phyloP scores from a whole-genome alignment of 2,329 filamentous ascomycete genomes.

The Talaromyces sp. region DNA sequence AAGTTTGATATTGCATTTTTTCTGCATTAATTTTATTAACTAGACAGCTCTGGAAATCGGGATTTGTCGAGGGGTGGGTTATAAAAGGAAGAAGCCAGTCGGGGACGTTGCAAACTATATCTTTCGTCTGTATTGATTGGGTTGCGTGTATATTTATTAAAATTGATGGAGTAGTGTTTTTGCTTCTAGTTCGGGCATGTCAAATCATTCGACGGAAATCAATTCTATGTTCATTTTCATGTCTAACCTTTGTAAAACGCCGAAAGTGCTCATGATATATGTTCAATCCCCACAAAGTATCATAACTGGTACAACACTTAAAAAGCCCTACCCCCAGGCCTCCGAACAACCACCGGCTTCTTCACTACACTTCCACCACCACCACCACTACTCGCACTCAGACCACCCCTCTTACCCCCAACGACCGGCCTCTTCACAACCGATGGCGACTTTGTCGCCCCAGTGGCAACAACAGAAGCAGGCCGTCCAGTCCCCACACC shows the following conservation, averaged over 20 bases:
- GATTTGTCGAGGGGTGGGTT: background rate
- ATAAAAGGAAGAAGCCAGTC: background rate
- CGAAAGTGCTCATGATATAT: background rate
- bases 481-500: conserved; percentile 19
- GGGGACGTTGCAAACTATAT: background rate
- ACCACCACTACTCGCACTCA: conserved; percentile 25
- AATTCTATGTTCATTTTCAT: background rate
- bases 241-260: background rate
- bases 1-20: conserved; percentile 94
- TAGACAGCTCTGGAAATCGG: conserved; percentile 45
- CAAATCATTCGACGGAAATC: background rate
- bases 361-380: conserved; percentile 40
- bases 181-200: background rate
- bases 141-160: conserved; percentile 11
- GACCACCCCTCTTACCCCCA: conserved; percentile 30
- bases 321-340: conserved; percentile 36
- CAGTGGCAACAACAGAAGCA: conserved; percentile 1
- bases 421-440: conserved; percentile 37
- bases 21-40: conserved; percentile 99
- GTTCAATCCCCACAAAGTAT: background rate
- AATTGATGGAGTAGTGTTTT: background rate
- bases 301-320: conserved; percentile 17
- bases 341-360: conserved; percentile 36
- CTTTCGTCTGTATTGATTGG: background rate
- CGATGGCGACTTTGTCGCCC: conserved; percentile 21